A percentile compares a stretch with the other conserved stretches of the same genome.
Evolutionary conservation across 2,329 filamentous ascomycete genomes (phyloP).

Genomic region (Xylaria digitata): DNA sequence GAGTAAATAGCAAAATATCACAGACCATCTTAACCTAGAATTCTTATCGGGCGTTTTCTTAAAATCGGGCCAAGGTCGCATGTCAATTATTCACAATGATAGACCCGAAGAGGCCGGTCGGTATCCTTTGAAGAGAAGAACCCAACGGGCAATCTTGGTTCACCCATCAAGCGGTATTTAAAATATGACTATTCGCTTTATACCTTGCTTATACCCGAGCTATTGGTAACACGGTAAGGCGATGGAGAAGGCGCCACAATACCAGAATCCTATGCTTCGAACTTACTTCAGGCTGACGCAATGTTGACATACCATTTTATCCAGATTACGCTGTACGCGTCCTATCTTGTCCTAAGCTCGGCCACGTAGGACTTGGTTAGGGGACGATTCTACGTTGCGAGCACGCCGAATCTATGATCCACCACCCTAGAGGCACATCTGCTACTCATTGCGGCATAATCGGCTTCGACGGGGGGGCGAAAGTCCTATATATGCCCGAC

Average conservation of each 20-base stretch:
- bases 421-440: constrained; percentile 30
- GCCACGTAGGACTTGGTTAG: constrained; percentile 1
- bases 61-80: neutral
- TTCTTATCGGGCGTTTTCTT: neutral
- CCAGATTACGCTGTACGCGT: constrained; percentile 27
- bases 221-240: neutral
- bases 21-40: neutral
- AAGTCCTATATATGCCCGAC: constrained; percentile 36
- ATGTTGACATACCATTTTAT: constrained; percentile 30
- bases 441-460: constrained; percentile 20
- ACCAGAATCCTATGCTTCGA: constrained; percentile 3
- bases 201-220: constrained; percentile 6
- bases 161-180: neutral
- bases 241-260: neutral
- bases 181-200: constrained; percentile 9
- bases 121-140: neutral
- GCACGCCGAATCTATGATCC: constrained; percentile 28
- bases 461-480: constrained; percentile 21
- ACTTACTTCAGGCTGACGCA: constrained; percentile 13
- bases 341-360: constrained; percentile 12
- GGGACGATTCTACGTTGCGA: constrained; percentile 22
- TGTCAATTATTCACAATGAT: neutral
- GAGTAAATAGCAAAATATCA: neutral
- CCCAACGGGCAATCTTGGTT: neutral
- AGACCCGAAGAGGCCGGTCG: neutral